Conservation (phyloP, 768 basidiomycete species). For the Tulasnella sp. region DNA sequence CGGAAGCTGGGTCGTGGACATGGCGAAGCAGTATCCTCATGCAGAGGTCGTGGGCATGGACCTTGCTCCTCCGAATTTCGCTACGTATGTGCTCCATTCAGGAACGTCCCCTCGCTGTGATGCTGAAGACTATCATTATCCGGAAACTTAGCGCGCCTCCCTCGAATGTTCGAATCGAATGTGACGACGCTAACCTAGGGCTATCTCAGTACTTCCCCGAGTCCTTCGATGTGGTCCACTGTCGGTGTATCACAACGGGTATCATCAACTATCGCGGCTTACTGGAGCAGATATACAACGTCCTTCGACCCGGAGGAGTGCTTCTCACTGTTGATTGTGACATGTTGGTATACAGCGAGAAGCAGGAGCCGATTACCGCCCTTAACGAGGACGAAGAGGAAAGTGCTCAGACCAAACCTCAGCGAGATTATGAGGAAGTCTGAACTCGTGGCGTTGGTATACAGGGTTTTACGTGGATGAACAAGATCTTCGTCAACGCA, state of each 20-base stretch:
- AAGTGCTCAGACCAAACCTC: neutral
- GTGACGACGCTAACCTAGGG: conserved; percentile 10
- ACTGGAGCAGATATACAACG: neutral
- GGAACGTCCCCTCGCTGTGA: neutral
- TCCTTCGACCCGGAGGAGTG: conserved; percentile 6
- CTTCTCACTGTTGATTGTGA: conserved; percentile 3
- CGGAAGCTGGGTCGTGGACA: conserved; percentile 9
- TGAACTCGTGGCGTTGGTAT: too few relatives aligned
- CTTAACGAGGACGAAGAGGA: conserved; percentile 5
- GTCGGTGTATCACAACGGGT: neutral
- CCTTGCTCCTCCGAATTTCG: neutral
- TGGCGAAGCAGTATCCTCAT: neutral
- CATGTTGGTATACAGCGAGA: conserved; percentile 5
- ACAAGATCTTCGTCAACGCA: neutral
- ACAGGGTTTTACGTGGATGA: conserved; percentile 10
- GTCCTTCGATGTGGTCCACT: conserved; percentile 5
- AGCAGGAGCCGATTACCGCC: conserved; percentile 8
- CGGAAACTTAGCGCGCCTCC: neutral
- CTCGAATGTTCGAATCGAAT: neutral
- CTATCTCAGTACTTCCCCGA: conserved; percentile 1
- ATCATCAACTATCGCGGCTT: conserved; percentile 9
- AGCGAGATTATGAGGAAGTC: too few relatives aligned
- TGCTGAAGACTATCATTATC: neutral
- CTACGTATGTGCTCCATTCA: neutral
- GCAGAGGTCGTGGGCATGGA: conserved; percentile 12